These are phyloP conservation scores for Bremia lactucae DNA, from an alignment of 352 stramenopile genomes.

Conservation along the genomic window DNA sequence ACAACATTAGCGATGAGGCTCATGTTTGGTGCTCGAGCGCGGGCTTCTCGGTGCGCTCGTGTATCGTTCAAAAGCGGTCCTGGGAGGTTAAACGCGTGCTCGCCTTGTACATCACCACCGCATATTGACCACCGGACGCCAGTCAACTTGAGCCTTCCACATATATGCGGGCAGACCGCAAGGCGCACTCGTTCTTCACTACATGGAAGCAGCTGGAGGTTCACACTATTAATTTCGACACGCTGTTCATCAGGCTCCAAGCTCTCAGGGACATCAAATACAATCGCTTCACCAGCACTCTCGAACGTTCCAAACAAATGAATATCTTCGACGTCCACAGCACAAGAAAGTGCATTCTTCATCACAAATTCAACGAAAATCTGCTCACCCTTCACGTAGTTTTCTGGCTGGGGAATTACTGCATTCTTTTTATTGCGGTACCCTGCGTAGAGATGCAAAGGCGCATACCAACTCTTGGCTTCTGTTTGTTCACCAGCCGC, in stretches of 20 bases:
- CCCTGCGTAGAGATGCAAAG: slow-evolving; percentile 37
- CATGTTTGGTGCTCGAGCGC: slow-evolving; percentile 63
- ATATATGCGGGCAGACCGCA: slow-evolving; percentile 43
- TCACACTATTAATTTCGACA: slow-evolving; percentile 56
- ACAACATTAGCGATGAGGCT: slow-evolving; percentile 67
- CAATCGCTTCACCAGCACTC: slow-evolving; percentile 7
- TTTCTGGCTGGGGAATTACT: slow-evolving; percentile 31
- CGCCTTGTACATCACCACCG: slow-evolving; percentile 63
- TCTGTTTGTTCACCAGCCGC: slow-evolving; percentile 10
- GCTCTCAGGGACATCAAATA: slow-evolving; percentile 41
- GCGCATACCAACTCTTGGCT: slow-evolving; percentile 38
- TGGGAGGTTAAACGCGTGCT: slow-evolving; percentile 75
- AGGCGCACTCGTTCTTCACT: slow-evolving; percentile 69
- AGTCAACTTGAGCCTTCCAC: slow-evolving; percentile 47
- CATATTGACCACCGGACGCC: slow-evolving; percentile 81
- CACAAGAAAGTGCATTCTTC: slow-evolving; percentile 79
- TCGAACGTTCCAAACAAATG: slow-evolving; percentile 76
- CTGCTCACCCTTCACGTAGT: slow-evolving; percentile 60
- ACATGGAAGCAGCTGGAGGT: slow-evolving; percentile 61
- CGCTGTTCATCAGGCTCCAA: slow-evolving; percentile 14
- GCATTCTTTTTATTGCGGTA: slow-evolving; percentile 46
- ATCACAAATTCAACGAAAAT: slow-evolving; percentile 85
- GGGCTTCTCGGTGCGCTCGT: slow-evolving; percentile 52
- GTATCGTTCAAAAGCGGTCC: slow-evolving; percentile 75
- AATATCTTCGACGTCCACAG: slow-evolving; percentile 71